phyloP scores from a whole-genome alignment of 2,329 filamentous ascomycete genomes.

The Cladosporium velox region DNA sequence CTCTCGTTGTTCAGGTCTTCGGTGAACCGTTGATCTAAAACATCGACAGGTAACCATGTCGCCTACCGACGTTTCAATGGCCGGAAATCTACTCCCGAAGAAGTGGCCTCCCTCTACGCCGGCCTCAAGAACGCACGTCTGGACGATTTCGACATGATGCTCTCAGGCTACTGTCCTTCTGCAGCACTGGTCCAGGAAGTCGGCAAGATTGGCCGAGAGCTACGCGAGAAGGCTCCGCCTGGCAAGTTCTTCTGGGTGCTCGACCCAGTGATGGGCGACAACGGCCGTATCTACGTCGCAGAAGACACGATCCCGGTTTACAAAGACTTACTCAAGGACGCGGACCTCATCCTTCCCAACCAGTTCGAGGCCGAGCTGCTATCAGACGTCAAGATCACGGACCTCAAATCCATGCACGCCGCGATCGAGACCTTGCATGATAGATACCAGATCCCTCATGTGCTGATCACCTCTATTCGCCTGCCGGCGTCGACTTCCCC shows the following conservation, averaged over 20 bases:
- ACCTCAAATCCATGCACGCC: constrained; percentile 68
- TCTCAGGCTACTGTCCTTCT: constrained; percentile 91
- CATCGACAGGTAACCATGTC: constrained; percentile 81
- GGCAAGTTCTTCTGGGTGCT: constrained; percentile 95
- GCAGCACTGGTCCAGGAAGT: constrained; percentile 82
- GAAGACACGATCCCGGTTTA: constrained; percentile 92
- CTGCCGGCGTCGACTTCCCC: constrained; percentile 59
- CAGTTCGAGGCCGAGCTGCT: constrained; percentile 96
- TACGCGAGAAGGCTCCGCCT: constrained; percentile 67
- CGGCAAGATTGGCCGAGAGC: constrained; percentile 77
- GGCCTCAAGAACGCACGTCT: constrained; percentile 82
- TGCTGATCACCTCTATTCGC: constrained; percentile 88
- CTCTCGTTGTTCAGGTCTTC: neutral
- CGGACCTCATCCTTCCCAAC: constrained; percentile 91
- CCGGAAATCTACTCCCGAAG: constrained; percentile 74
- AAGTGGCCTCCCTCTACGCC: constrained; percentile 81
- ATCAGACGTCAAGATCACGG: constrained; percentile 79
- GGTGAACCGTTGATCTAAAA: neutral
- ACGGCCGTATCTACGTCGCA: constrained; percentile 86
- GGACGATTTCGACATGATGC: constrained; percentile 88
- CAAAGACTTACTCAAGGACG: constrained; percentile 73
- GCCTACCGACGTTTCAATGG: constrained; percentile 89
- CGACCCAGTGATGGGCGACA: constrained; percentile 98
- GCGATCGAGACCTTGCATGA: constrained; percentile 79
- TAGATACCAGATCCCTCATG: constrained; percentile 67